A percentile compares a stretch with the other conserved stretches of the same genome.
These are phyloP conservation scores for Spiraea crenata DNA, from an alignment of 331 rosid species.

Conservation along the genomic window DNA sequence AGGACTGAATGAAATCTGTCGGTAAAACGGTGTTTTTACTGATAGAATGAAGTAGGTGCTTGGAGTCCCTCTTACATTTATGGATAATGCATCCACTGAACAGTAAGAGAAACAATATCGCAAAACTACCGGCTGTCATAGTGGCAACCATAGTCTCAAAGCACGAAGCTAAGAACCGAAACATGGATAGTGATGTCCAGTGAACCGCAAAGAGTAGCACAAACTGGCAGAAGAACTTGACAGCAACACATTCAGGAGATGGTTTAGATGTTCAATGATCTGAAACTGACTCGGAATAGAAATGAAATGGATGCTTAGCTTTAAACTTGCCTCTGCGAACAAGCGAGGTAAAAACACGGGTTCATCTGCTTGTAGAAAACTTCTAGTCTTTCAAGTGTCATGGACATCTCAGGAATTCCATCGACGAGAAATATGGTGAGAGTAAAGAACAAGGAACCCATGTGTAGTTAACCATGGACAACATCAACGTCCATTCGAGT, in stretches of 20 bases:
- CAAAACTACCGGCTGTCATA: constrained; percentile 35
- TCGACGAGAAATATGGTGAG: constrained; percentile 45
- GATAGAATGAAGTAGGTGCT: too few relatives aligned
- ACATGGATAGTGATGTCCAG: constrained; percentile 51
- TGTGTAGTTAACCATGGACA: constrained; percentile 39
- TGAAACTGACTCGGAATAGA: background rate
- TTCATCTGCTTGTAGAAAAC: constrained; percentile 59
- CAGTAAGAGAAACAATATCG: constrained; percentile 29
- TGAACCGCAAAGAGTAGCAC: constrained; percentile 47
- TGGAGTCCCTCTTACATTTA: constrained; percentile 25
- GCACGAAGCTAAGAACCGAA: constrained; percentile 54
- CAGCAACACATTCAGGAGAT: background rate
- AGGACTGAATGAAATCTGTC: background rate
- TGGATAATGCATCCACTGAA: constrained; percentile 58
- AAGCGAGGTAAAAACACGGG: constrained; percentile 53
- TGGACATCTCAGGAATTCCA: constrained; percentile 54
- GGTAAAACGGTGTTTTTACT: too few relatives aligned
- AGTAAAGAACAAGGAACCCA: constrained; percentile 59
- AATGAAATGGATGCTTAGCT: background rate
- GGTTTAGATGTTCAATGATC: background rate
- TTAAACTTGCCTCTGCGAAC: constrained; percentile 50
- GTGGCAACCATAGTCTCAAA: constrained; percentile 46
- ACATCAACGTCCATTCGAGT: constrained; percentile 44
- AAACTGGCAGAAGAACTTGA: constrained; percentile 61
- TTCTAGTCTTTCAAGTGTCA: constrained; percentile 54